Evolutionary conservation across 176 grass and related monocot species (phyloP).

Genomic region (Microstegium vimineum): DNA sequence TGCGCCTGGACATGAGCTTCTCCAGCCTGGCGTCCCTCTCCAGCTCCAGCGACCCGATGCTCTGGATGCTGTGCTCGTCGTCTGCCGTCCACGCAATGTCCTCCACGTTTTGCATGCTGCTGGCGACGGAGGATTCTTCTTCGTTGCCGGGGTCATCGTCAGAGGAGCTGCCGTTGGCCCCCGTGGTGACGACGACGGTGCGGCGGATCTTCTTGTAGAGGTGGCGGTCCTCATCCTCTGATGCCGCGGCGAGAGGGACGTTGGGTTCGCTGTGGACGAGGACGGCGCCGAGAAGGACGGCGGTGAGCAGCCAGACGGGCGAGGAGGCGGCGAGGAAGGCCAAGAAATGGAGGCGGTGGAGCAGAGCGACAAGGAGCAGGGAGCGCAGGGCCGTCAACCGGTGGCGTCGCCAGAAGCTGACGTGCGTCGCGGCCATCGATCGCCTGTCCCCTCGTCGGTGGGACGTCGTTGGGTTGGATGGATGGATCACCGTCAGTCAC

Average conservation of each 20-base stretch:
- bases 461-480: no score
- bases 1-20: conserved; percentile 44
- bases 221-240: conserved; percentile 8
- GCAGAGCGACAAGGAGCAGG: conserved; percentile 9
- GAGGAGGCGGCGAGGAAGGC: conserved; percentile 21
- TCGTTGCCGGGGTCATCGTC: background rate
- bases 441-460: no score
- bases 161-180: background rate
- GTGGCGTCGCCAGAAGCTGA: background rate
- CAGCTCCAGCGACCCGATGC: conserved; percentile 42
- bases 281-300: conserved; percentile 48
- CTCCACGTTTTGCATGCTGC: background rate
- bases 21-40: conserved; percentile 52
- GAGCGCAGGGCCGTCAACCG: background rate
- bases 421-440: background rate
- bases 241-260: background rate
- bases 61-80: conserved; percentile 47
- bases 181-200: background rate
- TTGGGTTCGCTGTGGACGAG: conserved; percentile 41
- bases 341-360: conserved; percentile 3
- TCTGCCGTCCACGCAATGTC: conserved; percentile 43
- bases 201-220: conserved; percentile 25
- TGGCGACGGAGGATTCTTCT: background rate
- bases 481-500: no score
- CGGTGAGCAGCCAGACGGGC: conserved; percentile 39